phyloP scores from a whole-genome alignment of 257 asterid genomes.

The Fraxinus cuspidata region DNA sequence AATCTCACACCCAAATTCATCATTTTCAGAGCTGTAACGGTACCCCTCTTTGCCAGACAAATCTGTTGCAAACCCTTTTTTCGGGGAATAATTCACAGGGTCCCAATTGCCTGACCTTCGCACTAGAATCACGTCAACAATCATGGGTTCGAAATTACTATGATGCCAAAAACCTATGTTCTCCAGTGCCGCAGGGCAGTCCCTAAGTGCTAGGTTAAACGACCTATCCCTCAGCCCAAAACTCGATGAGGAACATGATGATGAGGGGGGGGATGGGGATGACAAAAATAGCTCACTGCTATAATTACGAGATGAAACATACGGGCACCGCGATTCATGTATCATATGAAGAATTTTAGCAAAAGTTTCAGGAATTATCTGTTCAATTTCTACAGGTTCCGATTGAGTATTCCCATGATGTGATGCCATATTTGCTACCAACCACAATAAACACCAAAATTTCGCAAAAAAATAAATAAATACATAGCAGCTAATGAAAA shows the following conservation, averaged over 20 bases:
- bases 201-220: conserved; percentile 80
- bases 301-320: conserved; percentile 74
- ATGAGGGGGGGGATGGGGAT: conserved; percentile 64
- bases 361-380: conserved; percentile 76
- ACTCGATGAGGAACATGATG: conserved; percentile 65
- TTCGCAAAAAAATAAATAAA: not conserved
- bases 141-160: conserved; percentile 80
- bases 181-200: conserved; percentile 85
- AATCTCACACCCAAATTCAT: conserved; percentile 48
- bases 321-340: conserved; percentile 83
- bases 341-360: conserved; percentile 85
- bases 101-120: conserved; percentile 60
- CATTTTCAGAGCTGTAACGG: conserved; percentile 58
- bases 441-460: conserved; percentile 17
- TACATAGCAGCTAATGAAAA: not conserved
- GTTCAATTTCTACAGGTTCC: conserved; percentile 79
- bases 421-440: conserved; percentile 56
- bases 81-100: conserved; percentile 56
- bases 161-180: conserved; percentile 88
- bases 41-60: conserved; percentile 46
- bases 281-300: conserved; percentile 71
- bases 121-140: conserved; percentile 70
- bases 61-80: conserved; percentile 32
- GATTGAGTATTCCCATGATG: conserved; percentile 55
- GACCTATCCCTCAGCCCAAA: conserved; percentile 81